Base-by-base conservation (phyloP, 2,329 filamentous ascomycete genomes). In the Thielaviopsis euricoi region DNA sequence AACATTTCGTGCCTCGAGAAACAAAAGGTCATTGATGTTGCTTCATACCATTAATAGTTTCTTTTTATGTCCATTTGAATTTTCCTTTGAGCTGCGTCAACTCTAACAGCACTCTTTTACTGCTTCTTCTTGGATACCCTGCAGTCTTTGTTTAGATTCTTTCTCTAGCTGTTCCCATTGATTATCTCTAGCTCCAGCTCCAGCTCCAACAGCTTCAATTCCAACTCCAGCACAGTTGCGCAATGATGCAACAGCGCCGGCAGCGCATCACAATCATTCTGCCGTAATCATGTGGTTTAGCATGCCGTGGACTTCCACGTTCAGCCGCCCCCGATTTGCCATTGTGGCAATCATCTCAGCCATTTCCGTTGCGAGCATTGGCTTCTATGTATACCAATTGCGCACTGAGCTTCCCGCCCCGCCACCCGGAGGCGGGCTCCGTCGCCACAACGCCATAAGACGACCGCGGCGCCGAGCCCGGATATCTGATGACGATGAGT, bases 391-490 rank as follows among this genome's bases (percentile, higher is more conserved):
- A 67, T 51, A 64, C 64, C 63, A 61, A 63, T 58, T 58, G 65
- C 64, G 60, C 65, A 40, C 22, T 46, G 10, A 46, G n/a, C 21
- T 52, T 21, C n/a, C 61, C 62, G 55, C 60, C 61, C 62, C 62
- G 53, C 63, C 15, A 19, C 61, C 65, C 37, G 58, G 58, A 40
- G 19, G 43, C 33, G 67, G 69, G 15, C 70, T 87, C 29, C 83
- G 80, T 63, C 74, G 85, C 61, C 83, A 83, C 66, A 87, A 86
- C 68, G 84, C 85, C 12, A 66, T 87, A 43, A 81, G 83, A 61
- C 77, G 79, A 59, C 66, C 67, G 33, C 73, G 73, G 23, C 66
- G 69, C 15, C 43, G 43, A n/a, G 54, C 26, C 15, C 58, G 54
- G 4, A 26, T 26, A 25, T 56, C 43, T 25, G 58, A 60, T 22